A percentile compares a stretch with the other conserved stretches of the same genome.
phyloP scores from a whole-genome alignment of 345 rosid genomes.

The Brassica nigra region DNA sequence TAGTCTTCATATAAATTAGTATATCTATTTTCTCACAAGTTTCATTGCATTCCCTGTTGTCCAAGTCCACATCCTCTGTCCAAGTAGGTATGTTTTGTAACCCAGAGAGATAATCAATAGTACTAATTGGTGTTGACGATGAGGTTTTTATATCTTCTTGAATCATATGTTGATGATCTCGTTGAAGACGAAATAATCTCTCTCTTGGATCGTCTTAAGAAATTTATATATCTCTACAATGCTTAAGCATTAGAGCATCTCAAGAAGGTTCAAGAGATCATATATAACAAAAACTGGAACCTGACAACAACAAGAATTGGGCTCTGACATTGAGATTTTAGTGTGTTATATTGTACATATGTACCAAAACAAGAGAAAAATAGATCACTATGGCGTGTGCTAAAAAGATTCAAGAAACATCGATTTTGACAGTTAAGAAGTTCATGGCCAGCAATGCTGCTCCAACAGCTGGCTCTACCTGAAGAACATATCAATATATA shows the following conservation, averaged over 20 bases:
- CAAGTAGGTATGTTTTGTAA: constrained; percentile 18
- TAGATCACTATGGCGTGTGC: constrained; percentile 27
- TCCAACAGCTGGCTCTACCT: constrained; percentile 69
- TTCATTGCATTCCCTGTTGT: constrained; percentile 15
- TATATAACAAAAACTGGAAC: background rate
- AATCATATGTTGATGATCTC: background rate
- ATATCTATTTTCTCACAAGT: background rate
- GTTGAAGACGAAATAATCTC: background rate
- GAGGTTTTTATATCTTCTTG: background rate
- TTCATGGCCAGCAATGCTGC: constrained; percentile 59
- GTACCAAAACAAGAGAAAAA: background rate
- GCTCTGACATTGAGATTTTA: background rate
- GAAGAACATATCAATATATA: constrained; percentile 26
- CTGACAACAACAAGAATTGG: constrained; percentile 10
- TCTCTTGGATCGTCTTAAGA: background rate
- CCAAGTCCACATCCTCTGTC: background rate
- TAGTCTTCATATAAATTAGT: background rate
- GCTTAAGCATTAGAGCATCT: background rate
- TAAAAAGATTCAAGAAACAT: constrained; percentile 10
- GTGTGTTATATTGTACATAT: constrained; percentile 24
- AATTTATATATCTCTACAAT: background rate
- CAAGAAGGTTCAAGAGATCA: background rate
- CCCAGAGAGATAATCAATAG: constrained; percentile 12
- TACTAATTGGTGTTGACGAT: background rate
- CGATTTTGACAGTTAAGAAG: constrained; percentile 28